phyloP scores from a whole-genome alignment of 2,329 filamentous ascomycete genomes.

The Colletotrichum tropicicola region DNA sequence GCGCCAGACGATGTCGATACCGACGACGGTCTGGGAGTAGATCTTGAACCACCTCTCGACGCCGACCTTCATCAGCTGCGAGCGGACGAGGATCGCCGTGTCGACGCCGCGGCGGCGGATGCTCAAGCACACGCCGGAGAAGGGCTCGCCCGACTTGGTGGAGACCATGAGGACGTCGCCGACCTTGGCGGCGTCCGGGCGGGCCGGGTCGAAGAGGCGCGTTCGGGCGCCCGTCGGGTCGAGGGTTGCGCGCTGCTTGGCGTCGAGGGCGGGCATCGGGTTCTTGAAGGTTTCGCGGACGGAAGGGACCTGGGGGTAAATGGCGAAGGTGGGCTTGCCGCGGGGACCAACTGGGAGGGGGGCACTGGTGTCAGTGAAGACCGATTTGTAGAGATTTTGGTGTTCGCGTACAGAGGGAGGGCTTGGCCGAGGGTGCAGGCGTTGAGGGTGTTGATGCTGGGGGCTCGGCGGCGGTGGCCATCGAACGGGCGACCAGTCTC shows the following conservation, averaged over 20 bases:
- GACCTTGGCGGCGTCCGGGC: conserved; percentile 80
- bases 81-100: conserved; percentile 86
- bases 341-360: not conserved
- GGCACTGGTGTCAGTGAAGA: not conserved
- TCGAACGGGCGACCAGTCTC: conserved; percentile 51
- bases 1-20: conserved; percentile 93
- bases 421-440: conserved; percentile 37
- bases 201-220: conserved; percentile 80
- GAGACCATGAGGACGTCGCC: conserved; percentile 94
- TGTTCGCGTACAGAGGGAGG: conserved; percentile 38
- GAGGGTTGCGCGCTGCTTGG: conserved; percentile 75
- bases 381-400: no score
- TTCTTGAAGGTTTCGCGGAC: conserved; percentile 66
- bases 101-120: conserved; percentile 90
- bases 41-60: conserved; percentile 99
- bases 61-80: conserved; percentile 84
- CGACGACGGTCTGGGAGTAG: conserved; percentile 87
- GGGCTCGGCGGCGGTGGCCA: conserved; percentile 51
- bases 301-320: conserved; percentile 61
- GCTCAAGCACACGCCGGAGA: conserved; percentile 86
- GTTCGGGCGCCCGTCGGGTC: conserved; percentile 87
- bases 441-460: conserved; percentile 39
- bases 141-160: conserved; percentile 82
- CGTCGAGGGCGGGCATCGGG: conserved; percentile 73
- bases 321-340: conserved; percentile 32